These are phyloP conservation scores for Alternaria triticimaculans DNA, from an alignment of 2,329 filamentous ascomycete species.

Conservation along the genomic window DNA sequence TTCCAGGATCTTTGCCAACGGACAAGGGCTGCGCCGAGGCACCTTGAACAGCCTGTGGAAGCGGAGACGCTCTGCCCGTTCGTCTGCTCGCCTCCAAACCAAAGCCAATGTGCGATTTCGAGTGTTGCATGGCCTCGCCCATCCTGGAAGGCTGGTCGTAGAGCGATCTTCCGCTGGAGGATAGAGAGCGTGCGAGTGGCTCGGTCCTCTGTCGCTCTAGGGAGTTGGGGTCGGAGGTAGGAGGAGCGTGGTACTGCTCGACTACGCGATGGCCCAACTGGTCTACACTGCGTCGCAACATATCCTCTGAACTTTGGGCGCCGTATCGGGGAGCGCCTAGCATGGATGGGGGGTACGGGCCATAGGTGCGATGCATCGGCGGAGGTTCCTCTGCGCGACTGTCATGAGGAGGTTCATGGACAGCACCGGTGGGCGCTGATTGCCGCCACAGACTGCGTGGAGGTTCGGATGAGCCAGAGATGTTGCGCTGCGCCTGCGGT, in stretches of 20 bases:
- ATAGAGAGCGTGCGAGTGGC: conserved; percentile 43
- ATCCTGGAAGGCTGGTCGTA: conserved; percentile 50
- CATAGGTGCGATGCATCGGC: conserved; percentile 38
- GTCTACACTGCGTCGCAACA: conserved; percentile 44
- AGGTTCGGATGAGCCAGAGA: conserved; percentile 24
- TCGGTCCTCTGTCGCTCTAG: conserved; percentile 44
- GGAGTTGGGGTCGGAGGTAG: conserved; percentile 48
- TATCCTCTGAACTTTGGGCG: conserved; percentile 34
- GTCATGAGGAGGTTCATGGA: conserved; percentile 34
- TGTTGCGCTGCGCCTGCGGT: conserved; percentile 36
- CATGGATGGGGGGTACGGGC: conserved; percentile 36
- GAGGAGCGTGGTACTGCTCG: conserved; percentile 49
- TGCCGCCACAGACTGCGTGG: conserved; percentile 42
- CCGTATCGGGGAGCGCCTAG: conserved; percentile 33
- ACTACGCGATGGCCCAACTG: conserved; percentile 41
- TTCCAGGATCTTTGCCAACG: conserved; percentile 81
- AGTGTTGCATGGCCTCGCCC: conserved; percentile 65
- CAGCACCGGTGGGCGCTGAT: conserved; percentile 30
- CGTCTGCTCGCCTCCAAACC: conserved; percentile 77
- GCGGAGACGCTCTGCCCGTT: conserved; percentile 81
- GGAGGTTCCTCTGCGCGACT: conserved; percentile 40
- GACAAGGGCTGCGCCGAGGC: conserved; percentile 82
- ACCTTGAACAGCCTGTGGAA: conserved; percentile 93
- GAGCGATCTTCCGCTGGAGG: conserved; percentile 40
- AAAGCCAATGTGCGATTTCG: conserved; percentile 74